These are phyloP conservation scores for Plasmodium vinckei DNA, from an alignment of 169 alveolate species.

Conservation along the genomic window DNA sequence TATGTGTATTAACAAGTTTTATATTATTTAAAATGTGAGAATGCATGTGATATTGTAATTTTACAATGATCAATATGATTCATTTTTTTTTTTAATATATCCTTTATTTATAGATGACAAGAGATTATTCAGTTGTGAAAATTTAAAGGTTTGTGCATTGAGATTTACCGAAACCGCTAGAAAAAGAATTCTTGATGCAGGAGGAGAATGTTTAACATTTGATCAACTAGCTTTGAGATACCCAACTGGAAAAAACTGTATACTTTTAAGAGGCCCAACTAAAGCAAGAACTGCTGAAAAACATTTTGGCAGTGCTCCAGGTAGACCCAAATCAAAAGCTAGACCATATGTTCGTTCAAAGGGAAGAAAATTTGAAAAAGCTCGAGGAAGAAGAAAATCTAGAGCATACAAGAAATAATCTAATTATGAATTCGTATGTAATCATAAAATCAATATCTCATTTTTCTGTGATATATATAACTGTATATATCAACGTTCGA, in stretches of 20 bases:
- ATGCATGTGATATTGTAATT: not conserved
- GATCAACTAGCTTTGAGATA: constrained; percentile 95
- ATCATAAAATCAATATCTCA: constrained; percentile 17
- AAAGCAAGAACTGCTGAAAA: constrained; percentile 96
- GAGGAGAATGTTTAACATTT: constrained; percentile 98
- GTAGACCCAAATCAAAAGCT: constrained; percentile 92
- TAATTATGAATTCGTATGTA: constrained; percentile 15
- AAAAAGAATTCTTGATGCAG: constrained; percentile 94
- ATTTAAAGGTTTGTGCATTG: constrained; percentile 96
- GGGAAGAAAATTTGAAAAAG: constrained; percentile 96
- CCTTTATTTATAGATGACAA: constrained; percentile 87
- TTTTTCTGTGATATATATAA: constrained; percentile 70
- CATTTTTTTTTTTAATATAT: not conserved
- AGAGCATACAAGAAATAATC: constrained; percentile 89
- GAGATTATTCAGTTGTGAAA: constrained; percentile 90
- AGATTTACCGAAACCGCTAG: constrained; percentile 98
- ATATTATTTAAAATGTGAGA: not conserved
- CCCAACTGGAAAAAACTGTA: constrained; percentile 94
- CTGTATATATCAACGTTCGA: not conserved
- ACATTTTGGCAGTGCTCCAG: constrained; percentile 97
- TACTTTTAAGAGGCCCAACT: constrained; percentile 96
- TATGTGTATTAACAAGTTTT: not conserved
- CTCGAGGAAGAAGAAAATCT: constrained; percentile 94
- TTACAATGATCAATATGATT: not conserved
- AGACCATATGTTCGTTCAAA: constrained; percentile 93